Base-by-base conservation (phyloP, 2,329 filamentous ascomycete species). In the Pseudodiploospora longispora region DNA sequence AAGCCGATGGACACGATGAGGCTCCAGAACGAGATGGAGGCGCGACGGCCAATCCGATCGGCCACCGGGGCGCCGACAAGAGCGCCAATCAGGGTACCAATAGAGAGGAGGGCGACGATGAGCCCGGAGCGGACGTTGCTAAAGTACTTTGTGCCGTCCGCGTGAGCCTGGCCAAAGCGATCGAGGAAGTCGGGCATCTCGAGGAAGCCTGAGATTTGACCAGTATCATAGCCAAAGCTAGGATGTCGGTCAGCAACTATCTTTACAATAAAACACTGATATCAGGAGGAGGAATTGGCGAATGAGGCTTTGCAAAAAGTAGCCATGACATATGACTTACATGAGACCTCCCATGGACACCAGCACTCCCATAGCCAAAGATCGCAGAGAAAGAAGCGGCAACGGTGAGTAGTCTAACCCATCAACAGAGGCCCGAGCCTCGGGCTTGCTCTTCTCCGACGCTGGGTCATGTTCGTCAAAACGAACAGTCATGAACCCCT, bases 1-100 rank as follows among this genome's bases (percentile, higher is more conserved):
- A 84, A 83, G 27, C 83, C 83, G 27, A 84, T 57, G 33, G 75
- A 76, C 52, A 78, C 78, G 41, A 84, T 68, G 44, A 80, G 61
- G 46, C 74, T 75, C 64, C 79, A 82, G 43, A 75, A 64, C 2
- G 76, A 75, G 46, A 87, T 85, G 31, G 78, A 79, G 38, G 72
- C 66, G 37, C 76, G 74, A 40, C 83, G 77, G 19, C 83, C 83
- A 41, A 85, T 69, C 10, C 64, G 69, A 54, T 86, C 82, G n/a
- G 81, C 76, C 9, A 86, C 64, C 3, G 76, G 78, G 1, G 80
- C 80, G n/a, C 72, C 74, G 28, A 69, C 53, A 1, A 84, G 61
- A 6, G 79, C 78, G 27, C 80, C 80, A 36, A 82, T 62, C 4
- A 83, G 67, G 1, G 76, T 80, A 37, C 78, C 78, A 45, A 80